Base-by-base conservation (phyloP, 1,284 basidiomycete species). In the Erythrobasidium hasegawianum region DNA sequence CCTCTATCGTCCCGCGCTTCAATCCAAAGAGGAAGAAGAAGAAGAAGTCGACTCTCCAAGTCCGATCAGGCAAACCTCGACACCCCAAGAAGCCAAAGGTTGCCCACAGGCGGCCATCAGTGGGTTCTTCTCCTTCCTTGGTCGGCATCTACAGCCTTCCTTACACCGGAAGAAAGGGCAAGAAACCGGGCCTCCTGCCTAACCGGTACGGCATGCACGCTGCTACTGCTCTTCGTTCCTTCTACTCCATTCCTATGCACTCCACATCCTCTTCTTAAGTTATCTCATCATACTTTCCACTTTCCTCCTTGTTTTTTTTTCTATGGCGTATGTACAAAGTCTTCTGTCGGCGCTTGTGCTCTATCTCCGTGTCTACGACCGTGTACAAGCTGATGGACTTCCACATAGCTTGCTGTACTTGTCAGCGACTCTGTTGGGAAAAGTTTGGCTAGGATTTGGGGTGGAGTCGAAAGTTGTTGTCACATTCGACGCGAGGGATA, bases 21-120 rank as follows among this genome's bases (percentile, higher is more conserved):
- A n/a, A 47, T 14, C n/a, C 43, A 14, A 47, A 47, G 43, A 47
- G 22, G 43, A 47, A 47, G 43, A 47, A 24, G 22, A 47, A 47
- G n/a, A n/a, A n/a, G 43, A 47, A 16, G 14, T 47, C 43, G 43
- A 47, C 43, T 24, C 43, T 47, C 16, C 16, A 24, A 8, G 4
- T 47, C 14, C 43, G 43, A 24, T 47, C 43, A 5, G 43, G 43
- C 8, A 47, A 47, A 47, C 43, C 43, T 24, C 16, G 43, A 4
- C 22, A 18, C 16, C 14, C 43, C n/a, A 47, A 47, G 43, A 24
- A n/a, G 43, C n/a, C 43, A 14, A 47, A 24, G 14, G 4, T 24
- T 24, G 14, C 16, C 43, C 4, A 5, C 4, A n/a, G n/a, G n/a
- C n/a, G 43, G 43, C 43, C 7, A 14, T 7, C 43, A n/a, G 4